phyloP scores from a whole-genome alignment of 768 basidiomycete species.

The Pholiota microspora region DNA sequence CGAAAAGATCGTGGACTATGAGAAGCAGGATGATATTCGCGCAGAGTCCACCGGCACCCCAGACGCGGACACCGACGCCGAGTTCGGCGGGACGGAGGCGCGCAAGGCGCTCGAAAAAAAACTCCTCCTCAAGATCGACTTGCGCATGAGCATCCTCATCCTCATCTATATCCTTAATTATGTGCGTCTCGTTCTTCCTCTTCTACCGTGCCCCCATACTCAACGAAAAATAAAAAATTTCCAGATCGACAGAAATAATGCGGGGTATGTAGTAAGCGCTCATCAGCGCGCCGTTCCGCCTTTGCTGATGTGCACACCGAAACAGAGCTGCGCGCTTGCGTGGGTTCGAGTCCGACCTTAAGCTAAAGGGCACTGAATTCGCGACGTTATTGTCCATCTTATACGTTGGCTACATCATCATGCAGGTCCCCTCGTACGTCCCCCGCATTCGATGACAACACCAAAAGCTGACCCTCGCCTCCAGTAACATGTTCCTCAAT shows the following conservation, averaged over 20 bases:
- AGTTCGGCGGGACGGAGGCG: constrained; percentile 47
- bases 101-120: constrained; percentile 49
- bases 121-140: constrained; percentile 54
- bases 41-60: constrained; percentile 1
- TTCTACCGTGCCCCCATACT: too few species aligned
- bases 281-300: not conserved
- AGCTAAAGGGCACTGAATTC: constrained; percentile 59
- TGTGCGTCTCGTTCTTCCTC: constrained; percentile 25
- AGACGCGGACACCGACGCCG: constrained; percentile 33
- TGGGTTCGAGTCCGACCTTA: constrained; percentile 66
- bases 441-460: not conserved
- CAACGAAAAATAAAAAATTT: too few species aligned
- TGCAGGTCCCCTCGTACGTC: constrained; percentile 74
- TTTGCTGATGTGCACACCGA: not conserved
- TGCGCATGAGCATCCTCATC: constrained; percentile 53
- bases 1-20: constrained; percentile 9
- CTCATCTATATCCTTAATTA: constrained; percentile 53
- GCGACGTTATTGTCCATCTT: constrained; percentile 65
- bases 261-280: constrained; percentile 35
- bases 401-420: constrained; percentile 72
- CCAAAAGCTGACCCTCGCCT: not conserved
- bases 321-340: constrained; percentile 65
- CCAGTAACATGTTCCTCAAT: constrained; percentile 74
- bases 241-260: constrained; percentile 79
- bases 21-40: constrained; percentile 9